Conservation (phyloP, 768 basidiomycete species). For the Agrocybe praecox region DNA sequence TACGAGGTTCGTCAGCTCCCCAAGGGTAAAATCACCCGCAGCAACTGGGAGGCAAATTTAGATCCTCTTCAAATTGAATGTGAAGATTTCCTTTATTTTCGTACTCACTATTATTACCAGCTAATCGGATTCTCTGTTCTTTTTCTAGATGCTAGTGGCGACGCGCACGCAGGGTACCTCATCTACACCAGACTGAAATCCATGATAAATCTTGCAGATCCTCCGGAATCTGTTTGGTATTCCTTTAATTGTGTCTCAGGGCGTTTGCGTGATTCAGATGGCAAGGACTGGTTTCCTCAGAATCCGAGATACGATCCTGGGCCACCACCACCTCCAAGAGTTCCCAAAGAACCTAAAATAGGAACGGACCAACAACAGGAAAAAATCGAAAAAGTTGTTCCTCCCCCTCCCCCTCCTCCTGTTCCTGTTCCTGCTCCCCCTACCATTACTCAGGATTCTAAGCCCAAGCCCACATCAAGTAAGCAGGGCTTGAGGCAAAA, state of each 20-base stretch:
- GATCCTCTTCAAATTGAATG: slow-evolving; percentile 56
- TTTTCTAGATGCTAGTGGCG: slow-evolving; percentile 67
- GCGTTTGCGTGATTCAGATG: slow-evolving; percentile 42
- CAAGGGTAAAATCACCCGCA: slow-evolving; percentile 64
- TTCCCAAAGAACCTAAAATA: slow-evolving; percentile 16
- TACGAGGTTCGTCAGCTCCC: slow-evolving; percentile 54
- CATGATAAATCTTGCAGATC: slow-evolving; percentile 41
- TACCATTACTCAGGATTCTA: no score
- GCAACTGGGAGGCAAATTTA: slow-evolving; percentile 69
- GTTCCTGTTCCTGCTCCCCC: no score
- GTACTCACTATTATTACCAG: not conserved
- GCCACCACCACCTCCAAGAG: slow-evolving; percentile 55
- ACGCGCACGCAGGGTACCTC: slow-evolving; percentile 64
- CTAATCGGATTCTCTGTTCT: not conserved
- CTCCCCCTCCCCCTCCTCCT: not conserved
- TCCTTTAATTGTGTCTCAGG: slow-evolving; percentile 58
- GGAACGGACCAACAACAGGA: no score
- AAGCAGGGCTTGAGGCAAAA: no score
- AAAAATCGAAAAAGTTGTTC: not conserved
- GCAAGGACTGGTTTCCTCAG: slow-evolving; percentile 51
- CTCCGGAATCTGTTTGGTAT: slow-evolving; percentile 48
- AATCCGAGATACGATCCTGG: slow-evolving; percentile 79
- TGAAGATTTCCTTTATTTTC: slow-evolving; percentile 32
- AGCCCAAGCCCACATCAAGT: no score
- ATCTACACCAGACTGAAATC: slow-evolving; percentile 48